phyloP scores from a whole-genome alignment of 441 rosid genomes.

The Populus tomentosa region DNA sequence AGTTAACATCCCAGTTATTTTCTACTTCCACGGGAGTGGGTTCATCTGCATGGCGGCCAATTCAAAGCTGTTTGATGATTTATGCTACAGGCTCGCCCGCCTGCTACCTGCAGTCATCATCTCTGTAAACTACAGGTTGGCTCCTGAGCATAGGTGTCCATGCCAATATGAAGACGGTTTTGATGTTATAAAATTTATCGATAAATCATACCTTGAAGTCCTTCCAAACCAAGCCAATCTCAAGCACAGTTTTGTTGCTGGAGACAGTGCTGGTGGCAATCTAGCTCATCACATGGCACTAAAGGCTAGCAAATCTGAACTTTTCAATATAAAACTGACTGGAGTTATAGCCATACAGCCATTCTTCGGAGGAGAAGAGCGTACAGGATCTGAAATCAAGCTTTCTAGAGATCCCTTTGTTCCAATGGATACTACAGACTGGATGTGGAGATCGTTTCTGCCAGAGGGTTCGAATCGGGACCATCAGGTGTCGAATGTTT shows the following conservation, averaged over 20 bases:
- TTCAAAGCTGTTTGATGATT: slow-evolving; percentile 35
- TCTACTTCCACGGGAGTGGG: slow-evolving; percentile 77
- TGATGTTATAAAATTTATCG: slow-evolving; percentile 45
- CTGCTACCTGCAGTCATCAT: slow-evolving; percentile 42
- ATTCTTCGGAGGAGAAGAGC: slow-evolving; percentile 60
- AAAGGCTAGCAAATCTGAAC: slow-evolving; percentile 12
- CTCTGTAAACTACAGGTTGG: slow-evolving; percentile 70
- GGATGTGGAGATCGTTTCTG: slow-evolving; percentile 46
- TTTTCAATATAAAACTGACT: slow-evolving; percentile 21
- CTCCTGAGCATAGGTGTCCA: slow-evolving; percentile 61
- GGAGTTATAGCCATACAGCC: slow-evolving; percentile 63
- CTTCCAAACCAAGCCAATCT: slow-evolving; percentile 49
- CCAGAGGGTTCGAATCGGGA: slow-evolving; percentile 60
- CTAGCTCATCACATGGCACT: slow-evolving; percentile 59
- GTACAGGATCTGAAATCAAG: slow-evolving; percentile 50
- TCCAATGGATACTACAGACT: slow-evolving; percentile 38
- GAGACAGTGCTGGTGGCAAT: slow-evolving; percentile 72
- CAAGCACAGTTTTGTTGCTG: slow-evolving; percentile 47
- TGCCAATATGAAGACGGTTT: slow-evolving; percentile 61
- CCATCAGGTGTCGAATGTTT: slow-evolving; percentile 42
- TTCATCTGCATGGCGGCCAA: slow-evolving; percentile 50
- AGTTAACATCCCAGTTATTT: slow-evolving; percentile 39
- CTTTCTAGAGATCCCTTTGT: slow-evolving; percentile 27
- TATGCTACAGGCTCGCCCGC: slow-evolving; percentile 50
- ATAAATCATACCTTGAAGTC: slow-evolving; percentile 14